Evolutionary conservation across 805 yeast genomes (phyloP).

Genomic region (Myxozyma sirexii): DNA sequence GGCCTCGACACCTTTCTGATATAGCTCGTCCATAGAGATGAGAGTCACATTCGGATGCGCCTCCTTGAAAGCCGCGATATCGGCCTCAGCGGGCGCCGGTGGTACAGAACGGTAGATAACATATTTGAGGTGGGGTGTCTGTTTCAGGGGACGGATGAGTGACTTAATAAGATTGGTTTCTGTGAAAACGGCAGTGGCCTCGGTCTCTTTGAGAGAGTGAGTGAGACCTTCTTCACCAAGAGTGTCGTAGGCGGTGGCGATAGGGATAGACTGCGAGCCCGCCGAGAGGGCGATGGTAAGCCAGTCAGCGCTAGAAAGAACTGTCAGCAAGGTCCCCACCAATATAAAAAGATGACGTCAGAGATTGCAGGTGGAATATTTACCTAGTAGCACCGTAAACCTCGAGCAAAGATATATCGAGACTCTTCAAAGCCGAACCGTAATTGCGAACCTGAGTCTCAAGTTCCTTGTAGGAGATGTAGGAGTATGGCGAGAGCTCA

Average conservation of each 20-base stretch:
- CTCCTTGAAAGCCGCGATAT: conserved; percentile 57
- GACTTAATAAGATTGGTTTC: conserved; percentile 73
- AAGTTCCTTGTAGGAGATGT: conserved; percentile 63
- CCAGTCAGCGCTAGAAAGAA: conserved; percentile 26
- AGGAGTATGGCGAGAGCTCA: conserved; percentile 74
- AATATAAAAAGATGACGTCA: background rate
- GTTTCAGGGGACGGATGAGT: conserved; percentile 70
- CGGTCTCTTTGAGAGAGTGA: conserved; percentile 83
- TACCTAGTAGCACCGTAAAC: conserved; percentile 74
- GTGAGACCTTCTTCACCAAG: conserved; percentile 78
- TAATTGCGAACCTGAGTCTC: conserved; percentile 51
- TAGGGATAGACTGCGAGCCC: conserved; percentile 75
- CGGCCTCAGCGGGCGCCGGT: conserved; percentile 50
- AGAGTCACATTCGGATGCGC: conserved; percentile 78
- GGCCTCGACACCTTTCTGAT: conserved; percentile 62
- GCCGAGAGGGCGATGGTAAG: conserved; percentile 47
- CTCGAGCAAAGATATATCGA: conserved; percentile 75
- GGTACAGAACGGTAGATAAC: conserved; percentile 66
- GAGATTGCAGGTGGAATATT: background rate
- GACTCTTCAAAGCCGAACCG: conserved; percentile 74
- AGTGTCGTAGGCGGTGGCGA: conserved; percentile 95
- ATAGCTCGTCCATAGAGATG: conserved; percentile 59
- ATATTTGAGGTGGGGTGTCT: conserved; percentile 61
- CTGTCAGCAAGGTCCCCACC: background rate
- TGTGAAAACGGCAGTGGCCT: conserved; percentile 74